Base-by-base conservation (phyloP, 495 filamentous ascomycete species). In the Pyrenula aspistea region DNA sequence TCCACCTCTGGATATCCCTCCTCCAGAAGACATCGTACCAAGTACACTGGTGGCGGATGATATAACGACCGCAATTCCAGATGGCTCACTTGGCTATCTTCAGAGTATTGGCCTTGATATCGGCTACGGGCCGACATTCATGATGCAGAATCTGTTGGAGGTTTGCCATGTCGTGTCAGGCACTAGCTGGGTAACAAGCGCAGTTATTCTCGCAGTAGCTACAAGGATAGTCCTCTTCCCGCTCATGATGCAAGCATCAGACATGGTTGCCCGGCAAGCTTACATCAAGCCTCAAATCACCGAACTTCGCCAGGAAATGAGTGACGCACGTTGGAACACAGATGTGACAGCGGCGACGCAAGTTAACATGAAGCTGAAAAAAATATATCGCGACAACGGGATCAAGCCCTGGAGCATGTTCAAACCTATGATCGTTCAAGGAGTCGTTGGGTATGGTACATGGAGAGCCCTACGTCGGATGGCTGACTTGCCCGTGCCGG, bases 81-180 rank as follows among this genome's bases (percentile, higher is more conserved):
- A 89, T 59, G 73, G 80, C 20, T 42, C 31, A 15, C 83, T 93
- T 58, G 93, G 93, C 53, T 96, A 88, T 62, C 76, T 98, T 53
- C 85, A 87, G 61, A 77, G 79, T 0, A 71, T 96, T 21, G 93
- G 93, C 1, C 70, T 97, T 21, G 89, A 96, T 59, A 96, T 82
- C 63, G 89, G 91, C 63, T 90, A 74, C 74, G 91, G 93, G 22
- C 77, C 84, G 1, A 85, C 88, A 0, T 64, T 82, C 0, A 57
- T 79, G 10, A 78, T 93, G 55, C 75, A 96, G 73, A 88, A 71
- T 71, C 2, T 83, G 8, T 69, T 96, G 25, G 93, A 98, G 71
- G 83, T 91, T 63, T 63, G 93, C 53, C 88, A 96, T 70, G 69
- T 96, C 55, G 83, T 74, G 63, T 64, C 66, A 1, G 89, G 82